Percentiles rank a stretch among this genome's conserved stretches.
These are phyloP conservation scores for Chrysochromulina tobinii DNA, from an alignment of 78 protist genomes.

Conservation along the genomic window DNA sequence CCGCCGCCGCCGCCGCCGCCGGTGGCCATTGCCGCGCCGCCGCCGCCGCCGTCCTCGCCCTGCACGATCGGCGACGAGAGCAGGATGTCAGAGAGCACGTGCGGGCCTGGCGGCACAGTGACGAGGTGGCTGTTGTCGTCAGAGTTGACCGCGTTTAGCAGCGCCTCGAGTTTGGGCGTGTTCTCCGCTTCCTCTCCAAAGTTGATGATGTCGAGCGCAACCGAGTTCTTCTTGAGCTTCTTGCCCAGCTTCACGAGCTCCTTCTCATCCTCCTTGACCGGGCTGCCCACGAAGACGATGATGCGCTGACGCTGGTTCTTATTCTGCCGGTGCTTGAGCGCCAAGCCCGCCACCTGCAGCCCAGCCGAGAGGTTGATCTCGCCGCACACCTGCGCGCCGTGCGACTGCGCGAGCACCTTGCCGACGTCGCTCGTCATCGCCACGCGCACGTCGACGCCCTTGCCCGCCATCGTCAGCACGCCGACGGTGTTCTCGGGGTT, in stretches of 20 bases:
- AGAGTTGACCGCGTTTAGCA: conserved; percentile 82
- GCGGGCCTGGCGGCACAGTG: conserved; percentile 87
- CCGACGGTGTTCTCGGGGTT: conserved; percentile 70
- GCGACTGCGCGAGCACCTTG: conserved; percentile 41
- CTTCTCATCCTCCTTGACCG: conserved; percentile 61
- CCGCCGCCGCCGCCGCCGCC: conserved; percentile 41
- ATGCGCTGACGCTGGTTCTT: conserved; percentile 88
- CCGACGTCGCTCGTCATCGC: conserved; percentile 67
- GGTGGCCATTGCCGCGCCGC: background rate
- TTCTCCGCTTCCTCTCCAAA: conserved; percentile 85
- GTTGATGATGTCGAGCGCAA: conserved; percentile 87
- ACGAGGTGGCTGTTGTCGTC: conserved; percentile 82
- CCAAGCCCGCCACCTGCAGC: conserved; percentile 66
- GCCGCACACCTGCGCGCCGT: conserved; percentile 39
- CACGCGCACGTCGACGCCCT: conserved; percentile 55
- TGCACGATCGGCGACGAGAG: conserved; percentile 62
- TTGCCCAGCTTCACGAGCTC: conserved; percentile 76
- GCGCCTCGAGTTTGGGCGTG: conserved; percentile 79
- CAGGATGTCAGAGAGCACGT: conserved; percentile 77
- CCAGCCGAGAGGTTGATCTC: conserved; percentile 14
- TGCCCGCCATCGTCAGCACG: conserved; percentile 51
- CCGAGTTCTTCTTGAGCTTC: conserved; percentile 84
- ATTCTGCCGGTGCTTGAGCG: conserved; percentile 86
- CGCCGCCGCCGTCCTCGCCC: background rate
- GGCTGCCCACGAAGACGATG: conserved; percentile 87